phyloP scores from a whole-genome alignment of 345 rosid species.

The Laguncularia racemosa region DNA sequence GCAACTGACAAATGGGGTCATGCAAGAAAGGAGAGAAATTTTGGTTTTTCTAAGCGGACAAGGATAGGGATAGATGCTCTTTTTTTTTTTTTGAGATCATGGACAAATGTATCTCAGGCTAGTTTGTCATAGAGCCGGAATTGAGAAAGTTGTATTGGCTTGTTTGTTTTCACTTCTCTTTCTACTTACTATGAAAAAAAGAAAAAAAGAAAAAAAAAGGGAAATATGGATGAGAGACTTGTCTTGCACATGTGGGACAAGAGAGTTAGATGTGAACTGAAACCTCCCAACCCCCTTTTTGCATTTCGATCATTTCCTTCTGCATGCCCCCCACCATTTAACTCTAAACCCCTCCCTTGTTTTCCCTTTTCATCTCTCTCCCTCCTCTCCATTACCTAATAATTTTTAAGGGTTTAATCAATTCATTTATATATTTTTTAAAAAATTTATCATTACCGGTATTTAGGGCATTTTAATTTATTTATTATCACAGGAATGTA shows the following conservation, averaged over 20 bases:
- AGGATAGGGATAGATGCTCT: constrained; percentile 8
- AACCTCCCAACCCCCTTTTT: constrained; percentile 40
- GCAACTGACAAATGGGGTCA: constrained; percentile 37
- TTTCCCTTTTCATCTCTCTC: background rate
- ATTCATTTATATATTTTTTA: no score
- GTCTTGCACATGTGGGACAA: constrained; percentile 8
- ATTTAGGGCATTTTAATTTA: no score
- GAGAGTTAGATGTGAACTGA: constrained; percentile 64
- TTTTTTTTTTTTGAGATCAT: constrained; percentile 58
- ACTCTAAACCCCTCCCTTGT: background rate
- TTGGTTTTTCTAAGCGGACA: constrained; percentile 46
- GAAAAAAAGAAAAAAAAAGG: constrained; percentile 12
- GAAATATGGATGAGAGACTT: constrained; percentile 3
- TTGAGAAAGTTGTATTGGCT: constrained; percentile 9
- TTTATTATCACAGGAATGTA: no score
- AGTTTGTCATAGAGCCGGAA: constrained; percentile 52
- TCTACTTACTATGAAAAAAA: constrained; percentile 9
- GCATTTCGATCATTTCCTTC: constrained; percentile 26
- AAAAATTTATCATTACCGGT: no score
- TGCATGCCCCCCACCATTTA: background rate
- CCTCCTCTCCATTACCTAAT: background rate
- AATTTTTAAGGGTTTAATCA: no score
- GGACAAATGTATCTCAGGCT: constrained; percentile 55
- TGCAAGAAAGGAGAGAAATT: constrained; percentile 31
- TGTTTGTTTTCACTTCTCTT: no score